phyloP scores from a whole-genome alignment of 352 stramenopile species.

The Globisporangium parvum region DNA sequence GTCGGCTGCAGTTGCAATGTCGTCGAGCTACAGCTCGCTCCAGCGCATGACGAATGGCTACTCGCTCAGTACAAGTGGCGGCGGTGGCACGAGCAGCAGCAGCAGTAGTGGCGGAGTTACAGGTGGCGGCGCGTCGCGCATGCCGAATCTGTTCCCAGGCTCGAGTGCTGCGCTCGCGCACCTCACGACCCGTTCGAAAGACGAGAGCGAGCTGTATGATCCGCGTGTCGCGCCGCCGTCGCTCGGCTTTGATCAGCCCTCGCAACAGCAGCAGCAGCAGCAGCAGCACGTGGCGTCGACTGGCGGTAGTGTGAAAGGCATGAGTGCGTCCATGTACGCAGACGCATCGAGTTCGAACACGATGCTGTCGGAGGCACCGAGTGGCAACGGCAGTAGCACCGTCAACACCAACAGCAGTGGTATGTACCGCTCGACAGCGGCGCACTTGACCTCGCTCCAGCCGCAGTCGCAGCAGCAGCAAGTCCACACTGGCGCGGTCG shows the following conservation, averaged over 20 bases:
- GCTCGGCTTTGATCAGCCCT: slow-evolving; percentile 5
- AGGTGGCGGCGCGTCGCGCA: not conserved
- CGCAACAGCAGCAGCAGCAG: slow-evolving; percentile 5
- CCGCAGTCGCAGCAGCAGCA: too few species aligned
- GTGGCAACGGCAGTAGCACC: not conserved
- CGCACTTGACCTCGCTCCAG: not conserved
- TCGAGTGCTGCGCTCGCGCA: slow-evolving; percentile 10
- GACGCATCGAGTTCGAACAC: slow-evolving; percentile 2
- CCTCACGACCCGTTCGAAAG: slow-evolving; percentile 12
- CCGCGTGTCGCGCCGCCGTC: slow-evolving; percentile 8
- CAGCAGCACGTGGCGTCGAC: slow-evolving; percentile 6
- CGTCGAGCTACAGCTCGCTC: slow-evolving; percentile 14
- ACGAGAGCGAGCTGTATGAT: slow-evolving; percentile 10
- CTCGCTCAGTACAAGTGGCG: slow-evolving; percentile 1
- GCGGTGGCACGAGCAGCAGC: not conserved
- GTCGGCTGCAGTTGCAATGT: slow-evolving; percentile 4
- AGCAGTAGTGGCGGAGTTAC: not conserved
- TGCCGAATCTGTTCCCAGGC: slow-evolving; percentile 13
- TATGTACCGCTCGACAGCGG: slow-evolving; percentile 1
- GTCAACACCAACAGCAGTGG: not conserved
- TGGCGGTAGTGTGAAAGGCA: not conserved
- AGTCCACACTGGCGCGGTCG: too few species aligned
- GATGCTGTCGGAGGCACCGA: slow-evolving; percentile 2
- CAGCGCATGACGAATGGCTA: slow-evolving; percentile 16
- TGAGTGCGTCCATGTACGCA: slow-evolving; percentile 5